Percentiles rank a stretch among this genome's conserved stretches.
Conservation (phyloP, 176 grass and related monocot species). For the Aegilops tauschii region DNA sequence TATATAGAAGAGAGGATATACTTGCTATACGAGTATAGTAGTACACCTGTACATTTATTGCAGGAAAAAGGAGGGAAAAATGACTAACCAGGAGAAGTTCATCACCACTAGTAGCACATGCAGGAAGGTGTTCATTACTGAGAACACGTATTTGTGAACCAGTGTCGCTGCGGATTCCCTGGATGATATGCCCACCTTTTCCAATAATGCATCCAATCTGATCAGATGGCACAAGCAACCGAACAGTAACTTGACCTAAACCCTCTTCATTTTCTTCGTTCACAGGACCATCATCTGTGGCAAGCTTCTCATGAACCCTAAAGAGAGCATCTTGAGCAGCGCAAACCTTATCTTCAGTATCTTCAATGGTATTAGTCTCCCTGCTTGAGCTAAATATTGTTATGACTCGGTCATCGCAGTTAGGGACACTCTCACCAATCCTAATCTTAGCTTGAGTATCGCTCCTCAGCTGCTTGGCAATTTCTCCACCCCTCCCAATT, state of each 20-base stretch:
- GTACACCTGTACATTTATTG: slow-evolving; percentile 10
- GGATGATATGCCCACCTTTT: slow-evolving; percentile 90
- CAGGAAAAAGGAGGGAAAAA: not conserved
- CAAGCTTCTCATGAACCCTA: slow-evolving; percentile 80
- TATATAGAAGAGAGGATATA: not conserved
- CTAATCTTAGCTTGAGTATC: slow-evolving; percentile 89
- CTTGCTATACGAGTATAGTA: not conserved
- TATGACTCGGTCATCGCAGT: slow-evolving; percentile 80
- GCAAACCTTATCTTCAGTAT: slow-evolving; percentile 67
- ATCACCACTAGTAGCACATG: slow-evolving; percentile 85
- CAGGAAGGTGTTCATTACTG: slow-evolving; percentile 79
- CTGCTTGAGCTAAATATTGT: slow-evolving; percentile 86
- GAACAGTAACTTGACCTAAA: slow-evolving; percentile 55
- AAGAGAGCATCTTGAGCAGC: slow-evolving; percentile 92
- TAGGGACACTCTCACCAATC: slow-evolving; percentile 81
- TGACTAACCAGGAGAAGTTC: slow-evolving; percentile 80
- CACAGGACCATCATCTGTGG: slow-evolving; percentile 48
- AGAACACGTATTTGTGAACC: slow-evolving; percentile 88
- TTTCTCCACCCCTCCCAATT: slow-evolving; percentile 92
- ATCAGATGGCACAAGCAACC: slow-evolving; percentile 90
- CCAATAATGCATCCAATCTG: slow-evolving; percentile 99
- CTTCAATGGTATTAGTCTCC: slow-evolving; percentile 69
- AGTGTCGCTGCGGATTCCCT: slow-evolving; percentile 78
- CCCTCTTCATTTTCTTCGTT: slow-evolving; percentile 67
- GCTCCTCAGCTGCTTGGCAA: slow-evolving; percentile 83